Conservation (phyloP, 192 early-diverging fungal genomes). For the Backusella westeae region DNA sequence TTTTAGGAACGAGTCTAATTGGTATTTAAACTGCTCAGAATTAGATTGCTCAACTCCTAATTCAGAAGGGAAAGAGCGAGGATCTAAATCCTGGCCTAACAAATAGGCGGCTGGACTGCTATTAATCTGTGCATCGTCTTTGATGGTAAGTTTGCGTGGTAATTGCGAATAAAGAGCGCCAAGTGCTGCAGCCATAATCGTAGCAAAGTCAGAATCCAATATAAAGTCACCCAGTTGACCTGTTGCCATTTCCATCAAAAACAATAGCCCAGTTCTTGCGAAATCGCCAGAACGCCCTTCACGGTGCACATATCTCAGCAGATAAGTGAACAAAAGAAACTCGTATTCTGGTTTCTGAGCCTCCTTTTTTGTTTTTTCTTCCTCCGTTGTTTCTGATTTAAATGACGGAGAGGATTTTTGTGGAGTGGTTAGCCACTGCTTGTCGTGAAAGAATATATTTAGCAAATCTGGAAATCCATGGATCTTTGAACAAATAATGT, state of each 20-base stretch:
- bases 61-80: conserved; percentile 10
- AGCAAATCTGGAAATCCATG: conserved; percentile 70
- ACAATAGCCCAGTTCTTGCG: conserved; percentile 81
- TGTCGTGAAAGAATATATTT: conserved; percentile 76
- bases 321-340: conserved; percentile 87
- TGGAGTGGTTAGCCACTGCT: conserved; percentile 57
- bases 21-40: conserved; percentile 60
- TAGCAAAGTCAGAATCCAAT: conserved; percentile 77
- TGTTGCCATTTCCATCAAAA: conserved; percentile 79
- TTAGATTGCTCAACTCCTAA: conserved; percentile 40
- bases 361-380: not conserved
- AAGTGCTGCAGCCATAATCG: conserved; percentile 78
- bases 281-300: conserved; percentile 85
- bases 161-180: conserved; percentile 91
- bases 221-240: conserved; percentile 82
- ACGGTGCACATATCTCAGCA: conserved; percentile 83
- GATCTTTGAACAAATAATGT: conserved; percentile 79
- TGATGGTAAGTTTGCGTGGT: conserved; percentile 69
- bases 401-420: conserved; percentile 35
- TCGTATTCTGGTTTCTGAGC: conserved; percentile 54
- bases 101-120: conserved; percentile 29
- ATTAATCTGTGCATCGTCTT: conserved; percentile 37
- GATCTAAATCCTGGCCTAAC: conserved; percentile 35
- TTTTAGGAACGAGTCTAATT: conserved; percentile 67
- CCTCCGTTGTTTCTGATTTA: not conserved